phyloP scores from a whole-genome alignment of 2,329 filamentous ascomycete species.

The Cordyceps farinosa region DNA sequence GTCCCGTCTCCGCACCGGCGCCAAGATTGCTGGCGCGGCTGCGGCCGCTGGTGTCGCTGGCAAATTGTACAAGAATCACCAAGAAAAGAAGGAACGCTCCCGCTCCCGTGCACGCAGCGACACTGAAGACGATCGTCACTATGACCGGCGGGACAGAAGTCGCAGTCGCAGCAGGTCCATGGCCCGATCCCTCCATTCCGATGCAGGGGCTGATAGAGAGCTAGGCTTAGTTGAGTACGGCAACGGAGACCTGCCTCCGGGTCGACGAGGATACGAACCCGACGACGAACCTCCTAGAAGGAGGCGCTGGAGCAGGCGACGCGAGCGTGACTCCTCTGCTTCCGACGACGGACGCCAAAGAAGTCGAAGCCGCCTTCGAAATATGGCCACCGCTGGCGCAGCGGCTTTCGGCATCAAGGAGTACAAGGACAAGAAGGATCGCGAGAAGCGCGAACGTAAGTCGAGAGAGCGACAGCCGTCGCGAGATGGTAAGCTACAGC shows the following conservation, averaged over 20 bases:
- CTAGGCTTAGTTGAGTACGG: constrained; percentile 68
- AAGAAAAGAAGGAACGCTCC: constrained; percentile 55
- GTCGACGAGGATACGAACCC: constrained; percentile 37
- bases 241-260: constrained; percentile 50
- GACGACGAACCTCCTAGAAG: constrained; percentile 3
- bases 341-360: constrained; percentile 41
- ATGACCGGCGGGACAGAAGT: constrained; percentile 35
- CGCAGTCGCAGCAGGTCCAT: constrained; percentile 47
- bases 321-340: constrained; percentile 32
- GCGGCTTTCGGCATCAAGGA: constrained; percentile 62
- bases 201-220: constrained; percentile 59
- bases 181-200: constrained; percentile 48
- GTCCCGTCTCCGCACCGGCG: constrained; percentile 49
- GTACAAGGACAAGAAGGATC: constrained; percentile 49
- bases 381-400: constrained; percentile 56
- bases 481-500: constrained; percentile 23
- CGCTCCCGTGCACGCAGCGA: constrained; percentile 22
- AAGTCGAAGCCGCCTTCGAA: constrained; percentile 52
- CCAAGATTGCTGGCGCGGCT: constrained; percentile 58
- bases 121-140: constrained; percentile 36
- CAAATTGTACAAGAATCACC: constrained; percentile 58
- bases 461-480: constrained; percentile 24
- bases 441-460: constrained; percentile 40
- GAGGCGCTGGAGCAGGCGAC: constrained; percentile 35
- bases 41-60: constrained; percentile 58